Evolutionary conservation across 805 yeast genomes (phyloP).

Genomic region (Wickerhamomyces kurtzmanii): DNA sequence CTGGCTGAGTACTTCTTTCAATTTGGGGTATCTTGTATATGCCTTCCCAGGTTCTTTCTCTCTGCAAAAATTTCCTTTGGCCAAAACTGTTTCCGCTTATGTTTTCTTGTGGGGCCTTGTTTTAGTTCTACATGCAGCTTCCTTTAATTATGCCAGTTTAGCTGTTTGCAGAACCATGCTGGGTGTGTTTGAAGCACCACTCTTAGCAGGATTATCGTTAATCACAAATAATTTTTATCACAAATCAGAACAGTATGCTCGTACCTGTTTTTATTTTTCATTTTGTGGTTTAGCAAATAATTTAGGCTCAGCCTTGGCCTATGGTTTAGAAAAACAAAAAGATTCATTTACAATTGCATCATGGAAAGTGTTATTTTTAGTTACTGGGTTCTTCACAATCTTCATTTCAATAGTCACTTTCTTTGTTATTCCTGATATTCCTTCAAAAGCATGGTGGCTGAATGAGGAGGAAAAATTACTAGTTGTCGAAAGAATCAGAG

Average conservation of each 20-base stretch:
- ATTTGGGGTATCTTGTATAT: constrained; percentile 42
- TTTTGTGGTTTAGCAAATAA: constrained; percentile 25
- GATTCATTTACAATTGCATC: constrained; percentile 25
- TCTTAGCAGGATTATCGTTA: constrained; percentile 17
- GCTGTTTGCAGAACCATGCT: constrained; percentile 35
- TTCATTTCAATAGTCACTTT: constrained; percentile 29
- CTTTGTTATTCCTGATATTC: constrained; percentile 37
- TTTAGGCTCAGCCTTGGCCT: constrained; percentile 36
- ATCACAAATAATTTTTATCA: constrained; percentile 10
- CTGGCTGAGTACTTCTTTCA: constrained; percentile 41
- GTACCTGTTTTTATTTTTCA: constrained; percentile 21
- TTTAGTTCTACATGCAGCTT: constrained; percentile 30
- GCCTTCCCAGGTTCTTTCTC: constrained; percentile 33
- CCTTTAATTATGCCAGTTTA: constrained; percentile 31
- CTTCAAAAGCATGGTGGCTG: constrained; percentile 28
- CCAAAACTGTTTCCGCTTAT: constrained; percentile 27
- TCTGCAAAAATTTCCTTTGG: constrained; percentile 40
- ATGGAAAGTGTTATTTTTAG: constrained; percentile 45
- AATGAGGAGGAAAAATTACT: constrained; percentile 27
- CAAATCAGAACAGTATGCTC: constrained; percentile 19
- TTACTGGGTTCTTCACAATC: constrained; percentile 44
- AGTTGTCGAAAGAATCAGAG: constrained; percentile 33
- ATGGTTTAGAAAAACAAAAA: constrained; percentile 24
- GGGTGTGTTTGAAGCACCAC: constrained; percentile 38
- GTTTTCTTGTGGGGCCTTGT: constrained; percentile 39